These are phyloP conservation scores for Perkinsus chesapeaki DNA, from an alignment of 169 alveolate genomes.

Conservation along the genomic window DNA sequence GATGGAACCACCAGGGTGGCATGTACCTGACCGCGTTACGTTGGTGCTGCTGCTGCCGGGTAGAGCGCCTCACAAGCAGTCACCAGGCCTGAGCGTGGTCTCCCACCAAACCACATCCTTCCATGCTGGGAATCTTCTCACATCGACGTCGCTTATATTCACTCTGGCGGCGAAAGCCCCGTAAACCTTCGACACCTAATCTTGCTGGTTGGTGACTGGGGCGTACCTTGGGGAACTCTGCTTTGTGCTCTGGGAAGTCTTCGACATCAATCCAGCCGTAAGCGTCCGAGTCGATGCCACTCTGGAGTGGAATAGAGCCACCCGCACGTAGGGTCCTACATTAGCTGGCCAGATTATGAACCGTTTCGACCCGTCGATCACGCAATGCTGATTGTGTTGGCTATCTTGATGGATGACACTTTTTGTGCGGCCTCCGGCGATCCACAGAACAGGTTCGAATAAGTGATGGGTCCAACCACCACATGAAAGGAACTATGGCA, in stretches of 20 bases:
- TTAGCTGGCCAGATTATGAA: neutral
- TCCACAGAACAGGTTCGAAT: neutral
- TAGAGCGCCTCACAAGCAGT: neutral
- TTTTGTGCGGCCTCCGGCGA: neutral
- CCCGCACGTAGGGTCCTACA: neutral
- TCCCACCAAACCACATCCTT: neutral
- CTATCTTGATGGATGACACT: neutral
- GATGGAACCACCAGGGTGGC: slow-evolving; percentile 1
- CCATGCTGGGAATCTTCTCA: neutral
- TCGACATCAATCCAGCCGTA: neutral
- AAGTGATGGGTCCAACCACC: neutral
- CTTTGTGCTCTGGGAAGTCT: neutral
- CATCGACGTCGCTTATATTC: neutral
- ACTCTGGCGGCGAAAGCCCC: neutral
- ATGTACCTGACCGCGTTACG: neutral
- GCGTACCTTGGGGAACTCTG: neutral
- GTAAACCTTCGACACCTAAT: neutral
- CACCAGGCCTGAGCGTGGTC: neutral
- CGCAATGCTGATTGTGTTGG: neutral
- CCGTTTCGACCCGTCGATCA: neutral
- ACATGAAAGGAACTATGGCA: neutral
- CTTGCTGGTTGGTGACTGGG: neutral
- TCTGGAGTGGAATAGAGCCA: neutral
- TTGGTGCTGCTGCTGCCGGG: neutral
- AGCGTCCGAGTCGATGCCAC: neutral